Conservation (phyloP, 2,329 filamentous ascomycete species). For the Calonectria montana region DNA sequence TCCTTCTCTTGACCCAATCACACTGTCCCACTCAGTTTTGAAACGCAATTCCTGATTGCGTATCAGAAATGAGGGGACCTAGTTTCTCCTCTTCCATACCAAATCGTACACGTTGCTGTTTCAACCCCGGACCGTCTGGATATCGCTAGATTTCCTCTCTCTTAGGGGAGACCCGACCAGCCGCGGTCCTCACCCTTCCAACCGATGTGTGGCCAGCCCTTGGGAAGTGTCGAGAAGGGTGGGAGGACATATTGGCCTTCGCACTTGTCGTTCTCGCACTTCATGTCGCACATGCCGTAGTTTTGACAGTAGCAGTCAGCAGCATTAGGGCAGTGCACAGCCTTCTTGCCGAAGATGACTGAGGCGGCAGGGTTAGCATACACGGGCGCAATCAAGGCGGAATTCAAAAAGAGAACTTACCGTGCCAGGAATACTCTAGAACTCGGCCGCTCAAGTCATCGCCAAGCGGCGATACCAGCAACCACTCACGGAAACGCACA, state of each 20-base stretch:
- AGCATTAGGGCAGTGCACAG: conserved; percentile 70
- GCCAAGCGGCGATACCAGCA: conserved; percentile 64
- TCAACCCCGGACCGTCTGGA: background rate
- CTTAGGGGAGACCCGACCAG: conserved; percentile 39
- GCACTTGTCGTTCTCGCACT: conserved; percentile 60
- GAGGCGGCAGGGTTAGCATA: conserved; percentile 26
- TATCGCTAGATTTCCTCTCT: background rate
- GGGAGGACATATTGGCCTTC: conserved; percentile 69
- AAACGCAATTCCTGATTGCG: conserved; percentile 18
- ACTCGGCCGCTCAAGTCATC: conserved; percentile 69
- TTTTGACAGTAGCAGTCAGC: conserved; percentile 74
- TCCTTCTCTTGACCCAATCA: background rate
- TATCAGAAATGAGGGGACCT: background rate
- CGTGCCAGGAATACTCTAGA: conserved; percentile 75
- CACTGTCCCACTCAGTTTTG: background rate
- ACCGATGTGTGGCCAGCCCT: conserved; percentile 66
- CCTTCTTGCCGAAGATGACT: conserved; percentile 69
- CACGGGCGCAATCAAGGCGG: background rate
- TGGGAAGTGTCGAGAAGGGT: conserved; percentile 65
- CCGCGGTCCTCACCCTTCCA: conserved; percentile 43
- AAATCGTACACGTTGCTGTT: conserved; percentile 21
- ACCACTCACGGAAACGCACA: conserved; percentile 67
- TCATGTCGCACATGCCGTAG: conserved; percentile 68
- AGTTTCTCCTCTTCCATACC: conserved; percentile 17
- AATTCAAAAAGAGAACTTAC: conserved; percentile 47